Base-by-base conservation (phyloP, 73 alveolate species). In the Stentor roeselii region DNA sequence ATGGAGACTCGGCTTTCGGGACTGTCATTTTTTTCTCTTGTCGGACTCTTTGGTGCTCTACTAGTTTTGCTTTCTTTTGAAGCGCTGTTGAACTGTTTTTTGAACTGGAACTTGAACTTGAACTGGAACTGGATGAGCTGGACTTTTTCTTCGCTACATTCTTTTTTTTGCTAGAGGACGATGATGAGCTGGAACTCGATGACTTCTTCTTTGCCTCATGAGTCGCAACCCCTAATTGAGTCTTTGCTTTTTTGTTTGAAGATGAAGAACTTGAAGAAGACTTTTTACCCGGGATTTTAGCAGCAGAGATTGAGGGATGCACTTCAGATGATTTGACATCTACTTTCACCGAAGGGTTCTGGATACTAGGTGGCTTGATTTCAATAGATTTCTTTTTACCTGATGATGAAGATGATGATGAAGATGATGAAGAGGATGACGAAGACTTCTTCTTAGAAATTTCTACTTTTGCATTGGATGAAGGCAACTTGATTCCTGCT, bases 101-200 rank as follows among this genome's bases (percentile, higher is more conserved):
- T 50, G 67, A 50, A 50, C 67, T 50, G 6, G 67, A 50, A 50
- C 67, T 50, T 50, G 67, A 50, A 21, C 67, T 50, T 50, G 67
- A 50, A 50, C 67, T 50, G 21, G 67, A 50, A 11, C 30, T 11
- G 21, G 30, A 11, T 50, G 67, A 50, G 67, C 67, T 50, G 6
- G 67, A 50, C 21, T 50, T 50, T 50, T 50, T 50, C 67, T 50
- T 50, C n/a, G n/a, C n/a, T n/a, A n/a, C n/a, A n/a, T n/a, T n/a
- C 21, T 50, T 50, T 21, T 50, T 50, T 50, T 50, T 50, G 21
- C 21, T 21, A 11, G 67, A 50, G 21, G 67, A 50, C 6, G 67
- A 50, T 6, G 67, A 50, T 50, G 67, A 50, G 6, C 30, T 11
- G 6, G 67, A 50, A 21, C 30, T 11, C 30, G 67, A 50, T 50